Evolutionary conservation across 352 stramenopile species (phyloP).

Genomic region (Peronosclerospora sorghi): DNA sequence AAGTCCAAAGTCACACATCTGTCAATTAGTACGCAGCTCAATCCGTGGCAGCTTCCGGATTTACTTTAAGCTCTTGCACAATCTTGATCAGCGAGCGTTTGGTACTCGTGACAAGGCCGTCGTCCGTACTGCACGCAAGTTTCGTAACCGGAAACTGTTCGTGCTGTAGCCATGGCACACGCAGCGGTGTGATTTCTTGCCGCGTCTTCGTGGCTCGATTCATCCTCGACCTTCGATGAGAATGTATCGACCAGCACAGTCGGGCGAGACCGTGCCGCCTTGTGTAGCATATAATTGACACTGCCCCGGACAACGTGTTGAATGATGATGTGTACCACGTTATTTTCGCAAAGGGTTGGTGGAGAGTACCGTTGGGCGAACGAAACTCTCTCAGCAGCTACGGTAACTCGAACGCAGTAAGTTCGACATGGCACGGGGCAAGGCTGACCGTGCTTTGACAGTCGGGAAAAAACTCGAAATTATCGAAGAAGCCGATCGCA

Average conservation of each 20-base stretch:
- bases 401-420: not conserved
- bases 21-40: not conserved
- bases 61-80: constrained; percentile 50
- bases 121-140: constrained; percentile 30
- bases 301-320: not conserved
- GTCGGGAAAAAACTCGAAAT: constrained; percentile 86
- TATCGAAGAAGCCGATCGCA: constrained; percentile 77
- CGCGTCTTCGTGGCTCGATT: constrained; percentile 4
- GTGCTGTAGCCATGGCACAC: constrained; percentile 52
- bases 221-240: constrained; percentile 1
- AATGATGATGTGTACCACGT: not conserved
- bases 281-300: constrained; percentile 13
- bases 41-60: not conserved
- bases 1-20: not conserved
- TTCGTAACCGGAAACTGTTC: constrained; percentile 55
- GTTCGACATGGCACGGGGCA: constrained; percentile 63
- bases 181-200: constrained; percentile 27
- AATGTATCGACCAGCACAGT: not conserved
- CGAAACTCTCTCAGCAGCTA: constrained; percentile 16
- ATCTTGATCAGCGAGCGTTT: constrained; percentile 43
- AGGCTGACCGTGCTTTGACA: constrained; percentile 65
- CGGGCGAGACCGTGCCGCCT: constrained; percentile 5
- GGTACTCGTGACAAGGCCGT: constrained; percentile 35
- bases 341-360: not conserved
- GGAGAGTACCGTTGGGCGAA: constrained; percentile 20